Base-by-base conservation (phyloP, 129 eudicot genomes). In the Smallanthus sonchifolius region DNA sequence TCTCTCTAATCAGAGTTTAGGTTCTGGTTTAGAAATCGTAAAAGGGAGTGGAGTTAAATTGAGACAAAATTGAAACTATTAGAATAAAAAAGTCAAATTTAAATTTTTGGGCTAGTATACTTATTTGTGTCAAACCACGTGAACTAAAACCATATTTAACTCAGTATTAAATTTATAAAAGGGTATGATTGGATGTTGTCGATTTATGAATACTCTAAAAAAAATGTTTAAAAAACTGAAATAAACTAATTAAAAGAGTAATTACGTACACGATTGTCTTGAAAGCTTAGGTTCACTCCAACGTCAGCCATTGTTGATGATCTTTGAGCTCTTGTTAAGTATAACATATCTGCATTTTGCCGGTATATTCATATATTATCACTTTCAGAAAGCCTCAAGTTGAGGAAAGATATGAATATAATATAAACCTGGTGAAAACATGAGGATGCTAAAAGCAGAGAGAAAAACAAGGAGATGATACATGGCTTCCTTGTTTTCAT, bases 261-360 rank as follows among this genome's bases (percentile, higher is more conserved):
- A 10, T 61, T 5, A 61, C 66, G 40, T 61, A 61, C 66, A 61
- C 34, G 42, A 61, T 61, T 34, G 66, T 34, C 66, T 61, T 34
- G 1, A 61, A 61, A 61, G 2, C 9, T 13, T 5, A 61, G 15
- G 40, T 34, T 61, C 42, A 61, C 62, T 55, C 62, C 62, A 2
- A 20, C 8, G 20, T 42, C 35, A 61, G 66, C 66, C 66, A 61
- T 61, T n/a, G n/a, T n/a, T 32, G 66, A 32, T 15, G 66, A 34
- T 61, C 40, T 14, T 34, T 34, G 42, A 61, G 66, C 20, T 34
- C 17, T 14, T 61, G 40, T 34, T 61, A 36, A 10, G 39, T 59
- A 24, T 32, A 59, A 59, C 65, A 17, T 28, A 61, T 32, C 66
- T 61, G 66, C 39, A 59, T 11, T 32, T 28, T 59, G 16, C 14